Percentiles rank a stretch among this genome's conserved stretches.
Evolutionary conservation across 306 rosid genomes (phyloP).

Genomic region (Lotus japonicus): DNA sequence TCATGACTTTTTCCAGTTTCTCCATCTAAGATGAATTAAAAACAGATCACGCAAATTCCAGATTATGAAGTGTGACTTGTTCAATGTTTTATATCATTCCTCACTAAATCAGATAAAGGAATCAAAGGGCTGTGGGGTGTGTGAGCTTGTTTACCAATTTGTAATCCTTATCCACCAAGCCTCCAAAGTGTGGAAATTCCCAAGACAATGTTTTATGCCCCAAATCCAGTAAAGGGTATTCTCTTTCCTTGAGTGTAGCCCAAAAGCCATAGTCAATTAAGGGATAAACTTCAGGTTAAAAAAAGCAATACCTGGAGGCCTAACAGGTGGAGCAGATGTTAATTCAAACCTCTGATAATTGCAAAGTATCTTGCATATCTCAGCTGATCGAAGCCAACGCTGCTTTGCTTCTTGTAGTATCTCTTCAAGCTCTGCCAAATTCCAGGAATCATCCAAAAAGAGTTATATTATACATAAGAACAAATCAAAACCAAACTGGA

Average conservation of each 20-base stretch:
- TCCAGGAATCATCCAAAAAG: not conserved
- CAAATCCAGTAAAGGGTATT: not conserved
- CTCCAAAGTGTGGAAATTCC: no score
- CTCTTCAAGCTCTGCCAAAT: slow-evolving; percentile 31
- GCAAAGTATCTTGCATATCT: slow-evolving; percentile 64
- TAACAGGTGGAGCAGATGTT: slow-evolving; percentile 49
- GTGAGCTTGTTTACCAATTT: not conserved
- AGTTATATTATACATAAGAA: not conserved
- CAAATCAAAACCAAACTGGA: not conserved
- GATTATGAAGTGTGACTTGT: no score
- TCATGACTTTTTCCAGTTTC: not conserved
- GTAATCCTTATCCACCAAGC: no score
- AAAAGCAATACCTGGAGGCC: slow-evolving; percentile 49
- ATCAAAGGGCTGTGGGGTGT: not conserved
- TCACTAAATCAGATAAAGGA: not conserved
- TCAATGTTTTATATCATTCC: no score
- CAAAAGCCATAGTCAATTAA: not conserved
- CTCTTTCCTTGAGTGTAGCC: not conserved
- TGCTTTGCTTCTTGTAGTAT: slow-evolving; percentile 51
- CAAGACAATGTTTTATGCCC: no score
- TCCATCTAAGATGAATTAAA: not conserved
- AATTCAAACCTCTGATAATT: slow-evolving; percentile 46
- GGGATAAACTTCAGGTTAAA: not conserved
- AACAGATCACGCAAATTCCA: not conserved
- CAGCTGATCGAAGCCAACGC: slow-evolving; percentile 75